Evolutionary conservation across 2,329 filamentous ascomycete species (phyloP).

Genomic region (Scytalidium lignicola): DNA sequence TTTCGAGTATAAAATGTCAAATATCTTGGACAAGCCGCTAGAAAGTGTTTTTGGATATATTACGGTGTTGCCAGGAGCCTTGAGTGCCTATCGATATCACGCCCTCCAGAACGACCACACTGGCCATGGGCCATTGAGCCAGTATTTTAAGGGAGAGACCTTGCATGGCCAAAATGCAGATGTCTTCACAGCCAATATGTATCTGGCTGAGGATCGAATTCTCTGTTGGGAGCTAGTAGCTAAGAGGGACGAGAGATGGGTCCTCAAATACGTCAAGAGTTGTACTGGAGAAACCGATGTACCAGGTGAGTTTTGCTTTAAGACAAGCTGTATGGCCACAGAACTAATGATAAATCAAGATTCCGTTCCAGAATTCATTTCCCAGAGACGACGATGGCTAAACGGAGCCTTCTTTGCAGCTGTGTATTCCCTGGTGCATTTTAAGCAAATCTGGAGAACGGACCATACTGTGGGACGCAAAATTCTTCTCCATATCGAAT

Average conservation of each 20-base stretch:
- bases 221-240: constrained; percentile 93
- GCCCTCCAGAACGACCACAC: constrained; percentile 95
- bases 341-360: constrained; percentile 46
- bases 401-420: constrained; percentile 99
- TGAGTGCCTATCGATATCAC: constrained; percentile 93
- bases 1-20: constrained; percentile 99
- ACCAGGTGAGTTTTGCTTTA: constrained; percentile 61
- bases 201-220: constrained; percentile 84
- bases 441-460: constrained; percentile 85
- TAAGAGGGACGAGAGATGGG: constrained; percentile 91
- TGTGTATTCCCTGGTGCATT: constrained; percentile 94
- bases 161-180: constrained; percentile 93
- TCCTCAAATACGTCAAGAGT: constrained; percentile 94
- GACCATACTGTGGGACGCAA: constrained; percentile 90
- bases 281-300: constrained; percentile 98
- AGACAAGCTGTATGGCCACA: not conserved
- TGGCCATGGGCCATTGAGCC: constrained; percentile 88
- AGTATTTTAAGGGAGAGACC: constrained; percentile 99
- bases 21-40: constrained; percentile 94
- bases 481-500: constrained; percentile 87
- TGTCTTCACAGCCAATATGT: constrained; percentile 97
- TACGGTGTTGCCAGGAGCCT: constrained; percentile 88
- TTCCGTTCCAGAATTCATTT: constrained; percentile 92
- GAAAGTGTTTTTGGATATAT: constrained; percentile 99
- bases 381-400: constrained; percentile 91